Conservation (phyloP, 805 yeast genomes). For the Nakazawaea ambrosiae region DNA sequence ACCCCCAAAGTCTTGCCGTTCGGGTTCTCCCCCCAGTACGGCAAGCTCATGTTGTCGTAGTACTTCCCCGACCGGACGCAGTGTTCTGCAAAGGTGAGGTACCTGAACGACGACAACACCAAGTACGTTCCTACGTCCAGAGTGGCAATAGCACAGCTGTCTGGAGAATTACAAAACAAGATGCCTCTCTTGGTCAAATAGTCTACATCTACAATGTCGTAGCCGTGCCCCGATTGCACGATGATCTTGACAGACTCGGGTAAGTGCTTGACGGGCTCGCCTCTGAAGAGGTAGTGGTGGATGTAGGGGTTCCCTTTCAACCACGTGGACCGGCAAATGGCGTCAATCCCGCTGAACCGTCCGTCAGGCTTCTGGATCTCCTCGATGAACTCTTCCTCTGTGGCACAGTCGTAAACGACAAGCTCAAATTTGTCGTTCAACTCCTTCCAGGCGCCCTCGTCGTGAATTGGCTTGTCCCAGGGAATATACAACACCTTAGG, state of each 20-base stretch:
- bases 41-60: conserved; percentile 23
- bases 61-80: conserved; percentile 28
- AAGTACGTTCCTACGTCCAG: conserved; percentile 31
- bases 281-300: conserved; percentile 26
- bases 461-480: conserved; percentile 29
- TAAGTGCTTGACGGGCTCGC: conserved; percentile 23
- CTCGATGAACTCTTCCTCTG: conserved; percentile 28
- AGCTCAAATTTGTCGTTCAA: conserved; percentile 29
- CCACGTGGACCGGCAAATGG: conserved; percentile 32
- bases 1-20: conserved; percentile 37
- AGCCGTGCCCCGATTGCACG: conserved; percentile 33
- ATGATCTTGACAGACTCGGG: conserved; percentile 29
- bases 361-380: conserved; percentile 29
- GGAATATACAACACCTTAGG: conserved; percentile 32
- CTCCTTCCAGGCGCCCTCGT: conserved; percentile 28
- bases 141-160: conserved; percentile 31
- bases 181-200: conserved; percentile 25
- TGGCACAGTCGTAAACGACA: conserved; percentile 26
- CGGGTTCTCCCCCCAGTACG: conserved; percentile 31
- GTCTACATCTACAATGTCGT: conserved; percentile 31
- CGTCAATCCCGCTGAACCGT: conserved; percentile 26
- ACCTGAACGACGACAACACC: conserved; percentile 27
- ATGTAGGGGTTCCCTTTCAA: conserved; percentile 30
- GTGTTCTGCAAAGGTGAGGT: conserved; percentile 29
- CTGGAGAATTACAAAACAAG: conserved; percentile 31